Evolutionary conservation across 2,329 filamentous ascomycete species (phyloP).

Genomic region (Fusarium fracticaudum): DNA sequence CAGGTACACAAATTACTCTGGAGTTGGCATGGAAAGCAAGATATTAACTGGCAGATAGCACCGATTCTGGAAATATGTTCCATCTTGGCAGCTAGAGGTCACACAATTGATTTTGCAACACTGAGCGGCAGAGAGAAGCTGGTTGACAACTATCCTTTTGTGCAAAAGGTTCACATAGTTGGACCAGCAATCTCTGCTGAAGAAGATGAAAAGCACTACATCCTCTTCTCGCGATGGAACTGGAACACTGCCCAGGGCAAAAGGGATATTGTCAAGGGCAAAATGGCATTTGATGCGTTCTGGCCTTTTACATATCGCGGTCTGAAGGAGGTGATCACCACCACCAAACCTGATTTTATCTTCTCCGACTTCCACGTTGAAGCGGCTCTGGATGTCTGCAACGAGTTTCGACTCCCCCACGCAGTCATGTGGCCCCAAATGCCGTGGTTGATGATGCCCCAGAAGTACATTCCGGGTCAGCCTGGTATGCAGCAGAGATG

Average conservation of each 20-base stretch:
- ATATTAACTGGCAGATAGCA: not conserved
- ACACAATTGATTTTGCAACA: slow-evolving; percentile 7
- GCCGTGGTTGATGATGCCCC: slow-evolving; percentile 11
- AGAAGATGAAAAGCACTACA: not conserved
- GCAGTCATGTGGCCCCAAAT: slow-evolving; percentile 7
- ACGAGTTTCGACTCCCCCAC: not conserved
- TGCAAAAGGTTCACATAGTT: not conserved
- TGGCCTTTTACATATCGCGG: not conserved
- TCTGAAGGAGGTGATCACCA: not conserved
- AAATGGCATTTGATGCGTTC: not conserved
- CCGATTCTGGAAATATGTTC: slow-evolving; percentile 1
- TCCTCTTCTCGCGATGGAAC: not conserved
- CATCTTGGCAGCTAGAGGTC: not conserved
- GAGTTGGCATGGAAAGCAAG: too few species aligned
- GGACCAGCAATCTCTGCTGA: not conserved
- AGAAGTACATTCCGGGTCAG: slow-evolving; percentile 1
- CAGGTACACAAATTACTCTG: not conserved
- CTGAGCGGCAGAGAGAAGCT: not conserved
- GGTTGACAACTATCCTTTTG: not conserved
- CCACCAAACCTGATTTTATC: not conserved
- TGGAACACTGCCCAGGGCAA: not conserved
- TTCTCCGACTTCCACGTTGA: slow-evolving; percentile 9
- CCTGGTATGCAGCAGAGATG: slow-evolving; percentile 1
- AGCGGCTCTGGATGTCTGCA: not conserved
- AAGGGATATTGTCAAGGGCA: not conserved